Evolutionary conservation across 306 rosid genomes (phyloP).

Genomic region (Lathyrus oleraceus): DNA sequence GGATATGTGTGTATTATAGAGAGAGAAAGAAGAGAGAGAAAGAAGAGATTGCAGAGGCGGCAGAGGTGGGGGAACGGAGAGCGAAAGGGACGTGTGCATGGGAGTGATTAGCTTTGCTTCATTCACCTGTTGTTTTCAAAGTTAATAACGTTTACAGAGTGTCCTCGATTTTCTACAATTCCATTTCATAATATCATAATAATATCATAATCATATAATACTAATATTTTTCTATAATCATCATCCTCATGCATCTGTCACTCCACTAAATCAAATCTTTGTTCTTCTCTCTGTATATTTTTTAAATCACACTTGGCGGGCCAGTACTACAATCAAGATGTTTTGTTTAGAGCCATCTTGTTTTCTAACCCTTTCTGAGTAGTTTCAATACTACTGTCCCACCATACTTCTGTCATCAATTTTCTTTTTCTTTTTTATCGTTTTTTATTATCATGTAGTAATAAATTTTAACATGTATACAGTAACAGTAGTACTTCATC

Average conservation of each 20-base stretch:
- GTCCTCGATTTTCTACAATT: slow-evolving; percentile 78
- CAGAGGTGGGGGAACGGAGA: slow-evolving; percentile 64
- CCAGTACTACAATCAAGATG: slow-evolving; percentile 45
- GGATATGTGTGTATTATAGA: slow-evolving; percentile 26
- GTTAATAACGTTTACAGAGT: slow-evolving; percentile 47
- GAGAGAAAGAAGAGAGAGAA: slow-evolving; percentile 1
- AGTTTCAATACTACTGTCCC: slow-evolving; percentile 31
- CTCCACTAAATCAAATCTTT: slow-evolving; percentile 37
- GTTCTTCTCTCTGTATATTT: slow-evolving; percentile 7
- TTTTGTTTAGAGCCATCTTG: slow-evolving; percentile 33
- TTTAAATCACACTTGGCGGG: slow-evolving; percentile 31
- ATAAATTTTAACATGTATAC: slow-evolving; percentile 28
- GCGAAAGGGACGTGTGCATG: slow-evolving; percentile 97
- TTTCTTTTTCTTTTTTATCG: slow-evolving; percentile 17
- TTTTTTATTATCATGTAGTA: slow-evolving; percentile 15
- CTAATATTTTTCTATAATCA: too few species aligned
- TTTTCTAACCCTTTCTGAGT: slow-evolving; percentile 30
- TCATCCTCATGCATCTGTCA: background rate
- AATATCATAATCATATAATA: too few species aligned
- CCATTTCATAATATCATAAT: slow-evolving; percentile 41
- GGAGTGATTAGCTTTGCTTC: slow-evolving; percentile 79
- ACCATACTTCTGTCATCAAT: slow-evolving; percentile 34
- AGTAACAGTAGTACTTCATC: slow-evolving; percentile 18
- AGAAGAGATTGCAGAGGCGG: slow-evolving; percentile 41
- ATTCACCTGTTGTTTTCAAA: slow-evolving; percentile 82